These are phyloP conservation scores for Tephrocybe sp. DNA, from an alignment of 768 basidiomycete genomes.

Conservation along the genomic window DNA sequence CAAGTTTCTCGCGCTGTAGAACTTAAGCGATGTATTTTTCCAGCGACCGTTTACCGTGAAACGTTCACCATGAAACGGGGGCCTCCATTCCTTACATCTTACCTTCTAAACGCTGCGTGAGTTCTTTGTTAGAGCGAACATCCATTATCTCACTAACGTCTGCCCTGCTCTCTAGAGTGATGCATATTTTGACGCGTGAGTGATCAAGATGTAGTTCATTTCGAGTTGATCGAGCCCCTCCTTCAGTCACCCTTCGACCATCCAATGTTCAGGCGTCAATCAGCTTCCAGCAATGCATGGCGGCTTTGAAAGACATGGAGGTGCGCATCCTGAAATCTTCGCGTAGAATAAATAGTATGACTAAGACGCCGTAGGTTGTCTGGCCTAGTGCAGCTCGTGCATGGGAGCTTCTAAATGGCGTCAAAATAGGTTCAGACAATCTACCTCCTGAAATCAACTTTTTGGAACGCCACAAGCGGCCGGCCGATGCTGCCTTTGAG, in stretches of 20 bases:
- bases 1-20: background rate
- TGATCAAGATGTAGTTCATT: conserved; percentile 6
- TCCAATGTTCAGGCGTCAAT: conserved; percentile 66
- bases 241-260: conserved; percentile 66
- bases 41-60: conserved; percentile 60
- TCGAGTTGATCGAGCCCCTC: conserved; percentile 9
- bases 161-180: conserved; percentile 49
- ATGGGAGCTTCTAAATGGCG: conserved; percentile 66
- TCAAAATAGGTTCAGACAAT: conserved; percentile 51
- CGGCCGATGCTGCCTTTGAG: conserved; percentile 63
- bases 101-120: conserved; percentile 70
- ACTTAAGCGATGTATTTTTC: conserved; percentile 50
- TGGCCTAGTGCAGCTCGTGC: conserved; percentile 73
- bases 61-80: conserved; percentile 57
- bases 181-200: conserved; percentile 75
- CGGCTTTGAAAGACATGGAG: conserved; percentile 65
- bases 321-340: conserved; percentile 32
- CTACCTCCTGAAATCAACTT: conserved; percentile 34
- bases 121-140: conserved; percentile 31
- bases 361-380: conserved; percentile 33
- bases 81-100: conserved; percentile 67
- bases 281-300: conserved; percentile 62
- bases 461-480: conserved; percentile 52
- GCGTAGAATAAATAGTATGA: conserved; percentile 6
- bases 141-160: conserved; percentile 11